Base-by-base conservation (phyloP, 108 stramenopile genomes). In the Cyclotella cryptica region DNA sequence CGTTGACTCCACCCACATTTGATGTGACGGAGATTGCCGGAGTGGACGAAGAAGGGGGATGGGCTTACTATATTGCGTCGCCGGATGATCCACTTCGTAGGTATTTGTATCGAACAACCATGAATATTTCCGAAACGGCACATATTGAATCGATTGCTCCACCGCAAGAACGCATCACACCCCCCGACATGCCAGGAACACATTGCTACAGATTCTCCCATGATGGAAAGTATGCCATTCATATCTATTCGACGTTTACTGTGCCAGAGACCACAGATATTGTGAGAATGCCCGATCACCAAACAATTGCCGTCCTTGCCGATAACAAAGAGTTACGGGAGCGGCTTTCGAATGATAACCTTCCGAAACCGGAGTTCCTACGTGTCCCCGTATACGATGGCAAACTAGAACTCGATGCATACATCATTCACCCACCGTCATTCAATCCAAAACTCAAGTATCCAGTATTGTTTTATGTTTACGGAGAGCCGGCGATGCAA, bases 11-110 rank as follows among this genome's bases (percentile, higher is more conserved):
- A 21, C 80, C 73, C 0, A 65, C 73, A 3, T 81, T 65, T 51
- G 80, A 81, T 65, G 80, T 81, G 6, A 74, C 68, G 12, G 80
- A 81, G 65, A 81, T 81, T 81, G 80, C 80, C 0, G 80, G 80
- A 5, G 69, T 81, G 9, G 80, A 81, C 46, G 80, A 81, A 81
- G 80, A 54, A 61, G 80, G 74, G 6, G 72, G 69, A 15, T 81
- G 66, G 62, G 80, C 73, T 22, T 81, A 81, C 27, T 81, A 81
- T 28, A 81, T 81, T 71, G 80, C 80, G 27, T 74, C 73, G 53
- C 80, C 80, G 26, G 80, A 70, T 24, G 80, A 81, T 46, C 80
- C 80, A 29, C 73, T 81, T 44, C 74, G 80, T 21, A 60, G 80
- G 12, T 81, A 81, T 70, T 28, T 81, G 28, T 81, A 81, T 44